These are phyloP conservation scores for Aspergillus ochraceus DNA, from an alignment of 2,329 filamentous ascomycete genomes.

Conservation along the genomic window DNA sequence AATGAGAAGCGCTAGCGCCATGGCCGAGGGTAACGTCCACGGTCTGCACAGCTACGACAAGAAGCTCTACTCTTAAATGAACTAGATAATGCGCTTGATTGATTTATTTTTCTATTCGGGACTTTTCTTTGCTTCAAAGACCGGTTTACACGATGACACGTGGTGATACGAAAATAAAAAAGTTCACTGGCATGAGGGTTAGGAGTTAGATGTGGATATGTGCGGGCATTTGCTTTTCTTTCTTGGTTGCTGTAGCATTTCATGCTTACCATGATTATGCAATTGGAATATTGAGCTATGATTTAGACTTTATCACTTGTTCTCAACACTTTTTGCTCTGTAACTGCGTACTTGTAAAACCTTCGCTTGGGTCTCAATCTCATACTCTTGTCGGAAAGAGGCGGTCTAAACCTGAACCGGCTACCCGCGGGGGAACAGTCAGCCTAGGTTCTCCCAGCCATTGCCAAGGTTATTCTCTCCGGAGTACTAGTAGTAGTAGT, in stretches of 20 bases:
- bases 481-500: neutral
- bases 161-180: conserved; percentile 30
- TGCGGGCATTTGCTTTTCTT: conserved; percentile 12
- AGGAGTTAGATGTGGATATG: conserved; percentile 34
- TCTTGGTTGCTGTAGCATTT: neutral
- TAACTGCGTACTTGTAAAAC: neutral
- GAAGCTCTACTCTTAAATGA: conserved; percentile 86
- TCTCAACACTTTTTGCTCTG: neutral
- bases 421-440: conserved; percentile 12
- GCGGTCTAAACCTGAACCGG: neutral
- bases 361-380: no score
- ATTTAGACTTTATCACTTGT: neutral
- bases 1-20: conserved; percentile 87
- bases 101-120: conserved; percentile 15
- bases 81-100: conserved; percentile 11
- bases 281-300: neutral
- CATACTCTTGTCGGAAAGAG: neutral
- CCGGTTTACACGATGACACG: conserved; percentile 28
- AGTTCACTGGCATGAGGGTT: conserved; percentile 29
- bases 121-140: conserved; percentile 21
- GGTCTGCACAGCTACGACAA: conserved; percentile 98
- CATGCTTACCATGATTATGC: neutral
- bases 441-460: conserved; percentile 12
- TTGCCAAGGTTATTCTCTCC: neutral
- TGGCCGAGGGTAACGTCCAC: conserved; percentile 95